Base-by-base conservation (phyloP, 306 rosid genomes). In the Elaeagnus macrophylla region DNA sequence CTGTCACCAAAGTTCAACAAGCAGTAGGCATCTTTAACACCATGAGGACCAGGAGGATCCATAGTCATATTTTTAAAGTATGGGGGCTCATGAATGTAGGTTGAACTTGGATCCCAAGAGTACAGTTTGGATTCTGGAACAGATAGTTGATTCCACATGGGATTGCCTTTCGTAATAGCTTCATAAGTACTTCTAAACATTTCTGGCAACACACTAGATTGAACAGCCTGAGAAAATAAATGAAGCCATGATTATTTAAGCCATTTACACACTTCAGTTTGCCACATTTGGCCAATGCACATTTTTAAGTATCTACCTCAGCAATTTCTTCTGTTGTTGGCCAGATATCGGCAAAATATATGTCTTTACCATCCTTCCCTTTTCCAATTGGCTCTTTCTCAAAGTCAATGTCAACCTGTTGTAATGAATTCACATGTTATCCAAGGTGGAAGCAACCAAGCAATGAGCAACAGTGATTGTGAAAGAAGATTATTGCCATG, bases 241-340 rank as follows among this genome's bases (percentile, higher is more conserved):
- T 59, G 11, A 38, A 41, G 36, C n/a, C 9, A 52, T 25, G 35
- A 49, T 20, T 43, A 15, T 17, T 50, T 19, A 13, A 50, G 51
- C 53, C n/a, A 45, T 12, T 5, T 40, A 48, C 38, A 11, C 5
- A 40, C 48, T 16, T 20, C 6, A 61, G 6, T 5, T 18, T 17
- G 32, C 6, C n/a, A 42, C 18, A n/a, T 37, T 2, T 9, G 5
- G 16, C 39, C n/a, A 47, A 48, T 32, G 39, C 25, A 68, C 9
- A 12, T 16, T 36, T 42, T 10, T 35, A 47, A 15, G 3, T 16
- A 25, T 17, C 37, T 50, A 73, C 75, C 77, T 76, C 51, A 13
- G 71, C 59, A 18, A 80, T 66, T 60, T 76, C 79, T 60, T 80
- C 63, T 16, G 61, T 76, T 59, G 68, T 58, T 8, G 86, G 86